Evolutionary conservation across 139 green algal species (phyloP), one percentile per base, ranked within the genome.

Genomic region (Haematococcus lacustris): DNA sequence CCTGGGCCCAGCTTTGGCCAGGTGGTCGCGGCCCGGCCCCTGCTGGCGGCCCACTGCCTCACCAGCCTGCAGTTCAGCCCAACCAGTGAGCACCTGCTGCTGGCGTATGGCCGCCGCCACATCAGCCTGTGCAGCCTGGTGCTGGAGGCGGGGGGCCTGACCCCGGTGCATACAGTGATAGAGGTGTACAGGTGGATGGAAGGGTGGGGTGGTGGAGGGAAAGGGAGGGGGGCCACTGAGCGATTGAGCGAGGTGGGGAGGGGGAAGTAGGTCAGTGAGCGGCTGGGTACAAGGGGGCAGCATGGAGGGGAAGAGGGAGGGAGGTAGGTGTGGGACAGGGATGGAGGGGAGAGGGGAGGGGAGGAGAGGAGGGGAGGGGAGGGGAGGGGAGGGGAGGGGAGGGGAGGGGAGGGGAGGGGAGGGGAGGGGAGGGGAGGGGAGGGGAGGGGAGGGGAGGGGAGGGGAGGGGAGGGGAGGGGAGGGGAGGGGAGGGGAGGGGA

Each of bases 1-100:
- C n/a, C 87, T 3, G 61, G 78, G 2, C 66, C 38, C 26, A 64
- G 34, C 38, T 88, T 92, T 38, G 89, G 86, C 17, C 25, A 76
- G 33, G 75, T 91, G 35, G 63, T 93, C 63, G 43, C 69, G 3
- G 83, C 87, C 32, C 71, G 80, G 61, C 80, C 74, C 38, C 83
- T 98, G n/a, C 81, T 78, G n/a, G 93, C 93, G 9, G 93, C 92
- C 5, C 93, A 98, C 84, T 98, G 93, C 86, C 83, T 98, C 41
- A 98, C 93, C n/a, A 90, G 78, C 60, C 85, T 98, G 25, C 93
- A 97, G 83, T 93, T 97, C 75, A 93, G 87, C 5, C 93, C 93
- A 43, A 87, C 85, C 2, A 88, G 80, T 1, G 59, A 84, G 53
- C 92, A 97, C 73, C 66, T 98, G 43, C 82, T 98, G 60, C 78